phyloP scores from a whole-genome alignment of 1,139 yeast species.

The Saccharomycopsis crataegensis region DNA sequence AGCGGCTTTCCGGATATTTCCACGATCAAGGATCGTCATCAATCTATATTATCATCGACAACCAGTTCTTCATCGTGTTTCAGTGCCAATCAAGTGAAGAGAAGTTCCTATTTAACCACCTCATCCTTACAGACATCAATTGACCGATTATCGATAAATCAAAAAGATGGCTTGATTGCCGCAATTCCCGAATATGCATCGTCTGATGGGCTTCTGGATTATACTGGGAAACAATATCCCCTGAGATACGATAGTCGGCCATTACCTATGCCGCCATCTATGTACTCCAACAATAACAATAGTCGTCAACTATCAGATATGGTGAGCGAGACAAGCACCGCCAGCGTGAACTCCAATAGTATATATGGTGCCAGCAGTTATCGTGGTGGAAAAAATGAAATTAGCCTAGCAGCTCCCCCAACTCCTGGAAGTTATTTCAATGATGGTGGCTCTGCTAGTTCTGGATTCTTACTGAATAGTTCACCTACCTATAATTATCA shows the following conservation, averaged over 20 bases:
- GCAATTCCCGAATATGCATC: slow-evolving; percentile 9
- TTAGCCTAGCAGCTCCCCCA: not conserved
- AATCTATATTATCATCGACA: slow-evolving; percentile 8
- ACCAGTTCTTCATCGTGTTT: slow-evolving; percentile 11
- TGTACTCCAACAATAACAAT: not conserved
- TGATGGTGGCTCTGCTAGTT: slow-evolving; percentile 2
- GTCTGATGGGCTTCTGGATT: not conserved
- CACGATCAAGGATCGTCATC: slow-evolving; percentile 12
- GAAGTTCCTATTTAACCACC: slow-evolving; percentile 13
- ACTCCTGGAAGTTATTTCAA: not conserved
- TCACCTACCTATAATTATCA: not conserved
- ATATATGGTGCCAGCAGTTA: not conserved
- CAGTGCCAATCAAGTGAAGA: not conserved
- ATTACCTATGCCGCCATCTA: slow-evolving; percentile 12
- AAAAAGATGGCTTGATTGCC: slow-evolving; percentile 9
- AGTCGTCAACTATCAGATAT: slow-evolving; percentile 2
- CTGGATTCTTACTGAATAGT: slow-evolving; percentile 1
- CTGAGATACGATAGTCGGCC: slow-evolving; percentile 15
- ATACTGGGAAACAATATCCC: slow-evolving; percentile 1
- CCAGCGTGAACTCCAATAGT: not conserved
- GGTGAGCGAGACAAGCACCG: slow-evolving; percentile 2
- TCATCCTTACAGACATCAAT: slow-evolving; percentile 17
- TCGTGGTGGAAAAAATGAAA: not conserved
- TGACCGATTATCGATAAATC: slow-evolving; percentile 9
- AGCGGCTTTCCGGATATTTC: not conserved